Evolutionary conservation across 2,329 filamentous ascomycete genomes (phyloP), one percentile per base, ranked within the genome.

Genomic region (Thelonectria blattea): DNA sequence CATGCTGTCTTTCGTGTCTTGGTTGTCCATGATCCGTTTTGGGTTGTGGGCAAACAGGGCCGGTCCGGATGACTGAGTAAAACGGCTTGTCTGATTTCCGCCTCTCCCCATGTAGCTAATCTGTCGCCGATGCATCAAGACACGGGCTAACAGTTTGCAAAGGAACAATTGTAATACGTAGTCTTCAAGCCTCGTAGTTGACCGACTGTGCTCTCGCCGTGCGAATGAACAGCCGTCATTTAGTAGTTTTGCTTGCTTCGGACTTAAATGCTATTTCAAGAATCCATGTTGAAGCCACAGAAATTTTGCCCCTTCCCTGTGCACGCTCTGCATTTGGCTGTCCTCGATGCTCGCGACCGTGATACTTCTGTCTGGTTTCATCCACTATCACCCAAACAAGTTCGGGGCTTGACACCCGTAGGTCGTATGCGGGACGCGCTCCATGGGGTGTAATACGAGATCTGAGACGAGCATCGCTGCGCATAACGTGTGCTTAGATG

Each of bases 1-100:
- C n/a, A 88, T 87, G 80, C 81, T 63, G 81, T 83, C 83, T 89
- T 83, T 79, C 79, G 87, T 80, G 85, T 79, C 56, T 58, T 65
- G 70, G 41, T 74, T 75, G 72, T 74, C 71, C 69, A 68, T 71
- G 78, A 79, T 77, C 79, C 88, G 88, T 91, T 84, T 86, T 83
- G 81, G 73, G 71, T 67, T 65, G 62, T 60, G 60, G 68, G 66
- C 70, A 72, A 73, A 68, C 74, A 71, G 74, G 79, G 84, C 85
- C 86, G 86, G 87, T 75, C 75, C 79, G 74, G 78, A 80, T 83
- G 85, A 83, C 82, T 89, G 87, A 89, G 83, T 90, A 88, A 84
- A 85, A 70, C 76, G 85, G 87, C 86, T 88, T 85, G 79, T 85
- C 87, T 89, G 74, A 76, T 45, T 49, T 12, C 39, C 34, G 37